Evolutionary conservation across 345 rosid species (phyloP).

Genomic region (Pistacia atlantica): DNA sequence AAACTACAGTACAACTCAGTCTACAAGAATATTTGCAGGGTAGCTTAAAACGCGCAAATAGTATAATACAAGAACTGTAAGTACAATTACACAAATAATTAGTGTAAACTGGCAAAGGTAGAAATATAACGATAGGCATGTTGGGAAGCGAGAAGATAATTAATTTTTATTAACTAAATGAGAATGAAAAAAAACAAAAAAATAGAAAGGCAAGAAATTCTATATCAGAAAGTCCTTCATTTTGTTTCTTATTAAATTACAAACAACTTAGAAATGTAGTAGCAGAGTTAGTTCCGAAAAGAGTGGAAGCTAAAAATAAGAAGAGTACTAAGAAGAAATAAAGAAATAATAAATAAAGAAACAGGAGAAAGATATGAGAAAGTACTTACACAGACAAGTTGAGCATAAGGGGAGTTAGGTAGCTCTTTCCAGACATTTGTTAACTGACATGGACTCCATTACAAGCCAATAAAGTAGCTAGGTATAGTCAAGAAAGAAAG

Average conservation of each 20-base stretch:
- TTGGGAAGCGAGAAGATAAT: not conserved
- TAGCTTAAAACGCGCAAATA: slow-evolving; percentile 1
- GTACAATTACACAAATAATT: not conserved
- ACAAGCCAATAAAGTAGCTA: slow-evolving; percentile 25
- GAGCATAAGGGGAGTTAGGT: slow-evolving; percentile 24
- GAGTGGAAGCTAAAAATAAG: slow-evolving; percentile 33
- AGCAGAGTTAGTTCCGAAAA: slow-evolving; percentile 28
- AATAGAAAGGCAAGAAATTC: slow-evolving; percentile 1
- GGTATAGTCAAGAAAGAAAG: not conserved
- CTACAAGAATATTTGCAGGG: not conserved
- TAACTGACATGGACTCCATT: slow-evolving; percentile 52
- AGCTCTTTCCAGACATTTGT: slow-evolving; percentile 40
- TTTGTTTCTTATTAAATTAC: not conserved
- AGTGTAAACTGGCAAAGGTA: not conserved
- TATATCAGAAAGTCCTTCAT: slow-evolving; percentile 15
- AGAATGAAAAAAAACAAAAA: not conserved
- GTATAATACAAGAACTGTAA: not conserved
- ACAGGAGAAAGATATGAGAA: slow-evolving; percentile 21
- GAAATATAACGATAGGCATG: slow-evolving; percentile 2
- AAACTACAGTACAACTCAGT: not conserved
- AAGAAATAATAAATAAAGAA: slow-evolving; percentile 27
- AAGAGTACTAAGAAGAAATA: slow-evolving; percentile 31
- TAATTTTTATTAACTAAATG: not conserved
- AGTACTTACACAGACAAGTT: slow-evolving; percentile 32
- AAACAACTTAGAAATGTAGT: not conserved